Percentiles rank a stretch among this genome's conserved stretches.
Evolutionary conservation across 257 asterid species (phyloP).

Genomic region (Solanum chilense): DNA sequence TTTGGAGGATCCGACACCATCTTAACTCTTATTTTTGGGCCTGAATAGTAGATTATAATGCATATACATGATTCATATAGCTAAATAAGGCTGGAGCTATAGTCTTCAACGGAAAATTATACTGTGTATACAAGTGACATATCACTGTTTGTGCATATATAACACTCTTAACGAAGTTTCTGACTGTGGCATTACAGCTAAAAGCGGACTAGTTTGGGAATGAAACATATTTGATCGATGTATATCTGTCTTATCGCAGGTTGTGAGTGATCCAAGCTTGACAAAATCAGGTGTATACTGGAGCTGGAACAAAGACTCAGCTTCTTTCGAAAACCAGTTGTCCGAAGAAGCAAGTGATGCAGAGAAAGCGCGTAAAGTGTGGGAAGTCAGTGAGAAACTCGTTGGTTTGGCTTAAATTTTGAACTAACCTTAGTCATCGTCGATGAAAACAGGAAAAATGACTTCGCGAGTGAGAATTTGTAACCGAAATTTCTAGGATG

Average conservation of each 20-base stretch:
- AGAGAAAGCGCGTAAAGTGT: constrained; percentile 70
- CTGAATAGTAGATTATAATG: background rate
- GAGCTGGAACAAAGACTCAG: constrained; percentile 97
- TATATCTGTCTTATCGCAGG: constrained; percentile 24
- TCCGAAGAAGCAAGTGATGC: constrained; percentile 80
- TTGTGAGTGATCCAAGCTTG: constrained; percentile 87
- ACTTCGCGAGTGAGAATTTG: background rate
- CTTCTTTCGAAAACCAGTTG: constrained; percentile 83
- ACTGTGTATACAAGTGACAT: background rate
- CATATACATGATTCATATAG: background rate
- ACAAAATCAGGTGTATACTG: constrained; percentile 95
- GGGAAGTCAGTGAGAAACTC: constrained; percentile 88
- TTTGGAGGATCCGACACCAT: background rate
- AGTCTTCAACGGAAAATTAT: background rate
- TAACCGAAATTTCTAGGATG: background rate
- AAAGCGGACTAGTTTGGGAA: background rate
- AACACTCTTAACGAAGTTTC: background rate
- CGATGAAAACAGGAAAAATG: background rate
- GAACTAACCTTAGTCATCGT: background rate
- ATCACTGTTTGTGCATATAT: background rate
- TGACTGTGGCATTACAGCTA: background rate
- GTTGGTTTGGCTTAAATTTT: constrained; percentile 51
- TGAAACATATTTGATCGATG: background rate
- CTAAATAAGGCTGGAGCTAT: background rate
- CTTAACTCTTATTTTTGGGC: background rate